Percentiles rank a stretch among this genome's conserved stretches.
These are phyloP conservation scores for Russula emetica DNA, from an alignment of 768 basidiomycete species.

Conservation along the genomic window DNA sequence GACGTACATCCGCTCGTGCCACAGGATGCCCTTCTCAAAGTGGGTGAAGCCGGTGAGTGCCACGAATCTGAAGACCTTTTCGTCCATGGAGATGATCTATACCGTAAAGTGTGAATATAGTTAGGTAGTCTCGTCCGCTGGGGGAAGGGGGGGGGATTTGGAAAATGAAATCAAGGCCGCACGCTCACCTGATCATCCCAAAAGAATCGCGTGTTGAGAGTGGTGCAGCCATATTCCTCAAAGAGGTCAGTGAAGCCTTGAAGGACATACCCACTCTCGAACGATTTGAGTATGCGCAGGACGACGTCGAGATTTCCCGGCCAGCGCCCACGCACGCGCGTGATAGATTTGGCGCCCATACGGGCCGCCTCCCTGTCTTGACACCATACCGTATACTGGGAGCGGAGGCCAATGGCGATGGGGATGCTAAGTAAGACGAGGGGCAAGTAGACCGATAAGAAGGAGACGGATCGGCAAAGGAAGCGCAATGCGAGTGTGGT, in stretches of 20 bases:
- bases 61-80: slow-evolving; percentile 24
- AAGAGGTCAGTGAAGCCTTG: slow-evolving; percentile 32
- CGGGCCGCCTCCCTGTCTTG: slow-evolving; percentile 25
- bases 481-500: slow-evolving; percentile 15
- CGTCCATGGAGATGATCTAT: slow-evolving; percentile 28
- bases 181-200: slow-evolving; percentile 34
- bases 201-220: slow-evolving; percentile 35
- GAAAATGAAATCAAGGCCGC: not conserved
- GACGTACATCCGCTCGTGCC: slow-evolving; percentile 28
- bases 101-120: not conserved
- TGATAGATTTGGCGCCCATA: slow-evolving; percentile 28
- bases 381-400: slow-evolving; percentile 12
- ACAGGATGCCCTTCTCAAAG: slow-evolving; percentile 26
- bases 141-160: not conserved
- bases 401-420: slow-evolving; percentile 10
- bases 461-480: not conserved
- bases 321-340: slow-evolving; percentile 34
- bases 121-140: not conserved
- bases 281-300: slow-evolving; percentile 28
- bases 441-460: not conserved
- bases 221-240: slow-evolving; percentile 32
- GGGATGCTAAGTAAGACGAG: slow-evolving; percentile 17
- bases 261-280: slow-evolving; percentile 30
- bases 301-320: slow-evolving; percentile 36
- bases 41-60: slow-evolving; percentile 26